phyloP scores from a whole-genome alignment of 1,139 yeast species.

The Candida sp. region DNA sequence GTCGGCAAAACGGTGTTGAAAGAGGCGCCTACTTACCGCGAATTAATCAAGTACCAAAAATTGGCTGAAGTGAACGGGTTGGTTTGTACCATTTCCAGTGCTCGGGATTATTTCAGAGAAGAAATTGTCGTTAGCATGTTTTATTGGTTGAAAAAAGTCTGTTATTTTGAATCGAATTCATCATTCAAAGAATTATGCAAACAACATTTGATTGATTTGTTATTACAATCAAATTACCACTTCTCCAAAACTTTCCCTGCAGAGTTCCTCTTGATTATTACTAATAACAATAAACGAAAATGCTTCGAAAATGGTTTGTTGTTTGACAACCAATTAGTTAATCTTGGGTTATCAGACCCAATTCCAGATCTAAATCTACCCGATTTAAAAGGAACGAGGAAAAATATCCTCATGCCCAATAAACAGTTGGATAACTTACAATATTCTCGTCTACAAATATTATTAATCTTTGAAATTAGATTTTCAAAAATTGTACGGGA shows the following conservation, averaged over 20 bases:
- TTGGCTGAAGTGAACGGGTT: constrained; percentile 48
- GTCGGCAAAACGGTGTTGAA: constrained; percentile 28
- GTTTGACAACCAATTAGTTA: constrained; percentile 21
- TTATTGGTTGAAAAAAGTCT: constrained; percentile 47
- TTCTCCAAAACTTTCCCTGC: constrained; percentile 26
- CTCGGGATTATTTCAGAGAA: constrained; percentile 48
- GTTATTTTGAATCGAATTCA: constrained; percentile 23
- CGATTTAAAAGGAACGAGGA: constrained; percentile 12
- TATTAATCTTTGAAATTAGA: constrained; percentile 56
- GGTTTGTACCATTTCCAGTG: constrained; percentile 51
- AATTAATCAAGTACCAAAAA: constrained; percentile 20
- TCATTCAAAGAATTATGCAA: constrained; percentile 23
- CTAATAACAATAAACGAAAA: constrained; percentile 13
- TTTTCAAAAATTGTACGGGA: constrained; percentile 49
- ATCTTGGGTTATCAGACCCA: constrained; percentile 17
- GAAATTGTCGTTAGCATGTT: constrained; percentile 39
- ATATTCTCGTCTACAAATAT: constrained; percentile 48
- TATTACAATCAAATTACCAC: constrained; percentile 25
- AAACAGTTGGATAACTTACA: constrained; percentile 6
- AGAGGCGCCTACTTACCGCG: constrained; percentile 13
- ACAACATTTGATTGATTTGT: constrained; percentile 19
- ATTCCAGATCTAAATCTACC: constrained; percentile 9
- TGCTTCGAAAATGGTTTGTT: constrained; percentile 32
- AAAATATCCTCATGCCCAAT: constrained; percentile 10
- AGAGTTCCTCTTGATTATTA: constrained; percentile 10